Evolutionary conservation across 495 filamentous ascomycete species (phyloP).

Genomic region (Amorphotheca resinae): DNA sequence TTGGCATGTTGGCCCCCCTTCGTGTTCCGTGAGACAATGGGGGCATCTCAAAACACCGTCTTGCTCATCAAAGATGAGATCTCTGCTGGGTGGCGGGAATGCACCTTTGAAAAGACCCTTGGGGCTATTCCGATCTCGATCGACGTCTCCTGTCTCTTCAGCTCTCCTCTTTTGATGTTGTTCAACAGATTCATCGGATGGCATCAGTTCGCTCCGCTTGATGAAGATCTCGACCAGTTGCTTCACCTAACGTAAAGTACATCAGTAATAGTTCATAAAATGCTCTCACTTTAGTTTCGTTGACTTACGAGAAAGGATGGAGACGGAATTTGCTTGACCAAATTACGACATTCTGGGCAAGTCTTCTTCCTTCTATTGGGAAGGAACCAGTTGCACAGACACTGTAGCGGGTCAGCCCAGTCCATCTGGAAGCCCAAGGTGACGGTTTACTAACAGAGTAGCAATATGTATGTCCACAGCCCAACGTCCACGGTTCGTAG

Average conservation of each 20-base stretch:
- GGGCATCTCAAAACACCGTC: slow-evolving; percentile 56
- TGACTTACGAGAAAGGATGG: slow-evolving; percentile 51
- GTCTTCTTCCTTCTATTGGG: slow-evolving; percentile 46
- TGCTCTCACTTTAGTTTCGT: not conserved
- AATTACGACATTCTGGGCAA: slow-evolving; percentile 58
- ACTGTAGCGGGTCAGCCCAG: slow-evolving; percentile 27
- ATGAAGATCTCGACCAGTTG: slow-evolving; percentile 55
- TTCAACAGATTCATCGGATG: slow-evolving; percentile 49
- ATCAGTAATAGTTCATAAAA: slow-evolving; percentile 11
- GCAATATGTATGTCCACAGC: slow-evolving; percentile 66
- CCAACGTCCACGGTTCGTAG: slow-evolving; percentile 60
- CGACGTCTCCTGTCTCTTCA: slow-evolving; percentile 43
- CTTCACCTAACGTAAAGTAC: slow-evolving; percentile 39
- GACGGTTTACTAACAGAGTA: slow-evolving; percentile 41
- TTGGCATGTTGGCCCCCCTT: slow-evolving; percentile 14
- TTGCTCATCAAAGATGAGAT: slow-evolving; percentile 38
- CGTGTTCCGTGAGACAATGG: slow-evolving; percentile 15
- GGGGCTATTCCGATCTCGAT: slow-evolving; percentile 35
- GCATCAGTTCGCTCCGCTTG: slow-evolving; percentile 47
- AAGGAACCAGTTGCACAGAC: slow-evolving; percentile 53
- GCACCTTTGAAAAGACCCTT: slow-evolving; percentile 57
- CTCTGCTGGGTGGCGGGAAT: slow-evolving; percentile 26
- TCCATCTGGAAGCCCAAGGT: not conserved
- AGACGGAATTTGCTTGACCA: slow-evolving; percentile 45
- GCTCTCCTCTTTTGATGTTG: slow-evolving; percentile 44